phyloP scores from a whole-genome alignment of 2,329 filamentous ascomycete genomes.

The Xylariaceae sp. region DNA sequence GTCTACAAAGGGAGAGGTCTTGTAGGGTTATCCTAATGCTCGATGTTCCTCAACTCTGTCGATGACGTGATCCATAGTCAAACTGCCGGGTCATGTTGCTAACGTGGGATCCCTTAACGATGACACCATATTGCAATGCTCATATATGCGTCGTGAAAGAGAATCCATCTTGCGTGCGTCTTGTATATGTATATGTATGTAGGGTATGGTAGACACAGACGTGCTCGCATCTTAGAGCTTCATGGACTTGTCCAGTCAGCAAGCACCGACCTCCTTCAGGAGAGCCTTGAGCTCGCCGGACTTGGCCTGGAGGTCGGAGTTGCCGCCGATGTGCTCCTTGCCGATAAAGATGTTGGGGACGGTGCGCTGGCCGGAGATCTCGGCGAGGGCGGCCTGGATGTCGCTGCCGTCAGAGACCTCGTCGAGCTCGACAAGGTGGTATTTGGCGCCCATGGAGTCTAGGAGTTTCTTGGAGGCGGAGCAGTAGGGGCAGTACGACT shows the following conservation, averaged over 20 bases:
- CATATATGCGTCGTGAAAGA: no score
- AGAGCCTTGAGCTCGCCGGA: slow-evolving; percentile 64
- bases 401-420: slow-evolving; percentile 74
- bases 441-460: slow-evolving; percentile 66
- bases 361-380: slow-evolving; percentile 78
- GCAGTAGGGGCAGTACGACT: slow-evolving; percentile 96
- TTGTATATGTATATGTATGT: no score
- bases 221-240: no score
- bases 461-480: slow-evolving; percentile 71
- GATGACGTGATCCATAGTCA: no score
- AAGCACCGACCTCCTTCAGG: slow-evolving; percentile 60
- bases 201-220: no score
- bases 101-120: no score
- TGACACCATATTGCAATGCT: no score
- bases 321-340: slow-evolving; percentile 90
- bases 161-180: no score
- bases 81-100: no score
- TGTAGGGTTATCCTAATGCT: no score
- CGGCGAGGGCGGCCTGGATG: slow-evolving; percentile 77
- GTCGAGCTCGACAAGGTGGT: slow-evolving; percentile 77
- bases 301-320: slow-evolving; percentile 74
- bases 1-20: no score
- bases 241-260: slow-evolving; percentile 47
- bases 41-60: no score
- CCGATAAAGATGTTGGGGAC: slow-evolving; percentile 96